Evolutionary conservation across 495 filamentous ascomycete genomes (phyloP).

Genomic region (Chaetomium fimeti): DNA sequence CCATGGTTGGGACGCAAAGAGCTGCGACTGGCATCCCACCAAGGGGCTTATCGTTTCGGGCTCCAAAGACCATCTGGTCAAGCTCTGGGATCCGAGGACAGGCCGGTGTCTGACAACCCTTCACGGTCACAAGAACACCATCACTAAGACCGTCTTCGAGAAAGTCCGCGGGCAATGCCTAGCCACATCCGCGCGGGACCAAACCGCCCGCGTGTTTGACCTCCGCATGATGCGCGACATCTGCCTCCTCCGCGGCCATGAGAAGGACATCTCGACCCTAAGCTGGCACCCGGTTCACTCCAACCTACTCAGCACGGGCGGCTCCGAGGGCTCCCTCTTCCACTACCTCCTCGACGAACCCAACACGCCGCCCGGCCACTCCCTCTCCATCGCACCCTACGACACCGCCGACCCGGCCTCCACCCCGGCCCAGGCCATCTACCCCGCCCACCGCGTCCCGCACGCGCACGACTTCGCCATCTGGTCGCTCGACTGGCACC

Average conservation of each 20-base stretch:
- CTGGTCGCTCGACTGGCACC: conserved; percentile 97
- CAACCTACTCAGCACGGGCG: conserved; percentile 85
- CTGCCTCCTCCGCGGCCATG: conserved; percentile 83
- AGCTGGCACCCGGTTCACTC: conserved; percentile 92
- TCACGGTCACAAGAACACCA: conserved; percentile 96
- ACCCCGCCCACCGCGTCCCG: conserved; percentile 78
- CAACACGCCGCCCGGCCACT: conserved; percentile 68
- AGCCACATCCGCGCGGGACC: conserved; percentile 88
- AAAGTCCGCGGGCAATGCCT: conserved; percentile 76
- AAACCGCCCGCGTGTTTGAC: conserved; percentile 89
- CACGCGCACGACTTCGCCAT: conserved; percentile 92
- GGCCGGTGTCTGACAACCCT: conserved; percentile 87
- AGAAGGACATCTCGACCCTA: conserved; percentile 90
- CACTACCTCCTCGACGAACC: conserved; percentile 94
- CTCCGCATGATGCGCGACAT: conserved; percentile 98
- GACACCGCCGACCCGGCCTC: conserved; percentile 74
- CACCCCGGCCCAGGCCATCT: conserved; percentile 79
- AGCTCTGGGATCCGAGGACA: conserved; percentile 94
- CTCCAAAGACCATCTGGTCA: conserved; percentile 95
- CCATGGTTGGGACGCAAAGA: conserved; percentile 95
- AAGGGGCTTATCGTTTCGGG: conserved; percentile 94
- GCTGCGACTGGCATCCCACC: conserved; percentile 94
- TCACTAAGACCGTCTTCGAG: conserved; percentile 86
- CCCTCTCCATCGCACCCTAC: conserved; percentile 71
- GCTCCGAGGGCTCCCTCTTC: conserved; percentile 80